Conservation (phyloP, 2,329 filamentous ascomycete species). For the Calonectria montana region DNA sequence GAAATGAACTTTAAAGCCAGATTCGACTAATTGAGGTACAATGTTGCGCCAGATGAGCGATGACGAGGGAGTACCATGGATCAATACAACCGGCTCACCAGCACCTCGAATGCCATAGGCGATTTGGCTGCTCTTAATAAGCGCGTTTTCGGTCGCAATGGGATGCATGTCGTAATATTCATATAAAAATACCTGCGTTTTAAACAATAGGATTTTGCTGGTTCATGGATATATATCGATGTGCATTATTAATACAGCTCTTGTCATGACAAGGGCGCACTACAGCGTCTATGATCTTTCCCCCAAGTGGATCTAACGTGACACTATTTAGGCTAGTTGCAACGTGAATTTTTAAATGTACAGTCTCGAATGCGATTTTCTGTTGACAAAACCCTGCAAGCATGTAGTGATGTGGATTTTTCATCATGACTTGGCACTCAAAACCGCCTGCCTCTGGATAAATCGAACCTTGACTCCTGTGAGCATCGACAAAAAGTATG, state of each 20-base stretch:
- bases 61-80: slow-evolving; percentile 49
- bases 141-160: slow-evolving; percentile 41
- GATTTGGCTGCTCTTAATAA: slow-evolving; percentile 42
- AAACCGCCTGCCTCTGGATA: not conserved
- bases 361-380: not conserved
- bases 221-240: slow-evolving; percentile 17
- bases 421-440: not conserved
- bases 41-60: slow-evolving; percentile 50
- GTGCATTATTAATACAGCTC: slow-evolving; percentile 26
- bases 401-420: not conserved
- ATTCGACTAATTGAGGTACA: slow-evolving; percentile 33
- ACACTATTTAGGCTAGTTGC: not conserved
- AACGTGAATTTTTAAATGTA: not conserved
- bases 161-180: slow-evolving; percentile 23
- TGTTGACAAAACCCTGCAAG: not conserved
- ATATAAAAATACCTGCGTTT: no score
- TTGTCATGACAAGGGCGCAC: slow-evolving; percentile 36
- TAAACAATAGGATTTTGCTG: not conserved
- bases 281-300: not conserved
- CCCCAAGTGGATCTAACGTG: no score
- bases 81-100: slow-evolving; percentile 42
- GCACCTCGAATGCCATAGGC: slow-evolving; percentile 43
- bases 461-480: slow-evolving; percentile 59
- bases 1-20: slow-evolving; percentile 41
- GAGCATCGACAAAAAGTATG: slow-evolving; percentile 66